phyloP scores from a whole-genome alignment of 345 rosid genomes.

The Streptanthus diversifolius region DNA sequence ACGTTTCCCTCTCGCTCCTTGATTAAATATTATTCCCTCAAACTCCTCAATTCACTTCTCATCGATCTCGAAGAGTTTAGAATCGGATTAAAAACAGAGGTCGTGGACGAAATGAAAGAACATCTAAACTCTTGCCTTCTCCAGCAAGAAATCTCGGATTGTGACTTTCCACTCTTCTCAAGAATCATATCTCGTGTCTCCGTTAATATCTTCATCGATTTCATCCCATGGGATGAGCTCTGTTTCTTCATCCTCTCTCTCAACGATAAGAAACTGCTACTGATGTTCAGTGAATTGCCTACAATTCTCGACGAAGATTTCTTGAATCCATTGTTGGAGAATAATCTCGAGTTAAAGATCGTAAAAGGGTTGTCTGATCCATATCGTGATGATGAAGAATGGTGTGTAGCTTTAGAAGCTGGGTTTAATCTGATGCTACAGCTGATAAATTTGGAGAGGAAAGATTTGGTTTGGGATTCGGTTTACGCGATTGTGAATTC shows the following conservation, averaged over 20 bases:
- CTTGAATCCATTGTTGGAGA: neutral
- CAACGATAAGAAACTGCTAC: neutral
- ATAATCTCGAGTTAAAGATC: neutral
- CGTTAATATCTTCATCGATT: neutral
- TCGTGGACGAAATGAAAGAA: neutral
- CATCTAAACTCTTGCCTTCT: neutral
- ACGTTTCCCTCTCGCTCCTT: neutral
- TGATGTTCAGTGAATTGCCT: constrained; percentile 15
- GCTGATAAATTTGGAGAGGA: neutral
- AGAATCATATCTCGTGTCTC: constrained; percentile 14
- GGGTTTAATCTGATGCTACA: constrained; percentile 23
- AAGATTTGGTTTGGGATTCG: neutral
- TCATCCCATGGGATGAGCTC: constrained; percentile 20
- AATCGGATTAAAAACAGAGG: neutral
- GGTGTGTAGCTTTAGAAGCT: constrained; percentile 29
- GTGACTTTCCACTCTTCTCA: constrained; percentile 14
- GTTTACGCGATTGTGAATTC: constrained; percentile 16
- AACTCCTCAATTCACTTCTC: constrained; percentile 10
- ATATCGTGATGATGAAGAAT: neutral
- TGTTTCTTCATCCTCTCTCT: neutral
- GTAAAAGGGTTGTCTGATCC: neutral
- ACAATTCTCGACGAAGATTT: constrained; percentile 10
- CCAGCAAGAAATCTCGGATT: neutral
- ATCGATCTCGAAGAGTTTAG: neutral
- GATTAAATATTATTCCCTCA: neutral